Percentiles rank a stretch among this genome's conserved stretches.
Evolutionary conservation across 805 yeast species (phyloP).

Genomic region (Cephaloascus fragrans): DNA sequence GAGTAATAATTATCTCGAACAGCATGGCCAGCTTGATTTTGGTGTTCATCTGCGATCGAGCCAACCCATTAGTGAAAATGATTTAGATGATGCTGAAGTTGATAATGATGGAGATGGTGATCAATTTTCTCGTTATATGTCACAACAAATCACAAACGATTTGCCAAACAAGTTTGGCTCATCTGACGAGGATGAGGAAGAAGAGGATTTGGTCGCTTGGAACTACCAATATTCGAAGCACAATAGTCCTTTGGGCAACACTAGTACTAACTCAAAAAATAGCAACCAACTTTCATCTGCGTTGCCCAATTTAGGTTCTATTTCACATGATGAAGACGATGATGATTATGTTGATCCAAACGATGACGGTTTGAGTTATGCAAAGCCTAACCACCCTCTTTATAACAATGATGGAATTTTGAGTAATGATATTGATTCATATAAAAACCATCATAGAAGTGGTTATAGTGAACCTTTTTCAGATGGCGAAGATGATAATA

Average conservation of each 20-base stretch:
- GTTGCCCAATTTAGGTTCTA: neutral
- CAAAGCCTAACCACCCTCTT: constrained; percentile 49
- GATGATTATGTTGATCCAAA: constrained; percentile 75
- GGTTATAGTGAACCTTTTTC: neutral
- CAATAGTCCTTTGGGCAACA: neutral
- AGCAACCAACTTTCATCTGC: neutral
- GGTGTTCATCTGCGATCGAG: too few species aligned
- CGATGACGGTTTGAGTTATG: constrained; percentile 72
- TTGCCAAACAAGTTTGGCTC: constrained; percentile 37
- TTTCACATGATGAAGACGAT: constrained; percentile 27
- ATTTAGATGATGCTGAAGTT: constrained; percentile 18
- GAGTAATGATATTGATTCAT: constrained; percentile 6
- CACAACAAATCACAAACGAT: constrained; percentile 59
- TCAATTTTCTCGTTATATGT: constrained; percentile 64
- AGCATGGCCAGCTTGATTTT: too few species aligned
- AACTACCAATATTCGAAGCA: neutral
- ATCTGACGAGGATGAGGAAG: constrained; percentile 50
- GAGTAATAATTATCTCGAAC: too few species aligned
- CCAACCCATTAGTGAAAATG: too few species aligned
- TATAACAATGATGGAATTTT: constrained; percentile 30
- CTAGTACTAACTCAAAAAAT: neutral
- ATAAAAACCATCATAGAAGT: neutral
- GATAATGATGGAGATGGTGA: constrained; percentile 32
- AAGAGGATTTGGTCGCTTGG: constrained; percentile 13
- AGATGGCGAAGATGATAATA: constrained; percentile 14